These are phyloP conservation scores for Saccharum spontaneum DNA, from an alignment of 176 grass and related monocot genomes.

Conservation along the genomic window DNA sequence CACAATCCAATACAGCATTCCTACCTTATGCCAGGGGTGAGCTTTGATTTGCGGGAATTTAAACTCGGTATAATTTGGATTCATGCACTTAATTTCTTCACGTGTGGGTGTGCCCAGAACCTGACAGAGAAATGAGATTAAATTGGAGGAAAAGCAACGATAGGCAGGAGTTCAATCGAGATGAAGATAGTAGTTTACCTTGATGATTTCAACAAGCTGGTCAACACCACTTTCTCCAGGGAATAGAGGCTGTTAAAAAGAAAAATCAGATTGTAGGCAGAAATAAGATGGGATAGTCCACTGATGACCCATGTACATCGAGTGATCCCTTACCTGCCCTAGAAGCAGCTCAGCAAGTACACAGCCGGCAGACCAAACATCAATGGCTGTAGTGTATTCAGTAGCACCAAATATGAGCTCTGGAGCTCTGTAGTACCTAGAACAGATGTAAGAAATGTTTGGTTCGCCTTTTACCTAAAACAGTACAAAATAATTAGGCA, in stretches of 20 bases:
- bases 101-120: conserved; percentile 93
- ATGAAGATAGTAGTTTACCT: conserved; percentile 47
- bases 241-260: conserved; percentile 76
- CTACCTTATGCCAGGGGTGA: conserved; percentile 97
- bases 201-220: conserved; percentile 97
- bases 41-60: conserved; percentile 94
- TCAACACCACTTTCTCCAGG: conserved; percentile 93
- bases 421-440: conserved; percentile 95
- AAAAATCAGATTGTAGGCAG: not conserved
- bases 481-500: conserved; percentile 3
- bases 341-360: conserved; percentile 88
- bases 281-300: conserved; percentile 18
- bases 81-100: conserved; percentile 99
- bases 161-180: not conserved
- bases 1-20: not conserved
- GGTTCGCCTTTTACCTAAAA: conserved; percentile 91
- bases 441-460: conserved; percentile 98
- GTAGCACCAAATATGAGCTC: conserved; percentile 97
- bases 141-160: conserved; percentile 10
- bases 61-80: conserved; percentile 83
- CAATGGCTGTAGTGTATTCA: conserved; percentile 89
- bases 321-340: conserved; percentile 54
- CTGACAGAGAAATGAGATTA: conserved; percentile 31
- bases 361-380: conserved; percentile 95
- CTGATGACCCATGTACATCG: not conserved